phyloP scores from a whole-genome alignment of 371 early-diverging fungal genomes.

The Syncephalastrum racemosum region DNA sequence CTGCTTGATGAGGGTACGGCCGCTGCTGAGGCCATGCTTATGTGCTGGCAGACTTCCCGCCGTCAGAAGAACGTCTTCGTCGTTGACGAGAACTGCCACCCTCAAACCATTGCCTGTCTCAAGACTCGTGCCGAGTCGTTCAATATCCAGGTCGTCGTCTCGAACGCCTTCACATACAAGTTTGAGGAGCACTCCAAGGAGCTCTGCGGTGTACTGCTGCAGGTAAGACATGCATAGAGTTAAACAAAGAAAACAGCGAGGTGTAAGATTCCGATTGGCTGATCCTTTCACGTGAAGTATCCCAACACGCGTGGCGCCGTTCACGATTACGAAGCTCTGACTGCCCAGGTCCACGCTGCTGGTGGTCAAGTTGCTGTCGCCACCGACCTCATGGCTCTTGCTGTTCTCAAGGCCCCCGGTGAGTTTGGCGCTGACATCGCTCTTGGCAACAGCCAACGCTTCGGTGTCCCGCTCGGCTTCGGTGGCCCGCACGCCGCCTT shows the following conservation, averaged over 20 bases:
- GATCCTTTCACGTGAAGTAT: slow-evolving; percentile 60
- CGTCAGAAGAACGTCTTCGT: slow-evolving; percentile 84
- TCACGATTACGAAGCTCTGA: slow-evolving; percentile 75
- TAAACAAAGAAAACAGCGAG: too few species aligned
- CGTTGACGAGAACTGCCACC: slow-evolving; percentile 89
- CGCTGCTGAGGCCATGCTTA: slow-evolving; percentile 96
- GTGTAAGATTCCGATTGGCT: slow-evolving; percentile 1
- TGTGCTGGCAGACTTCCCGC: slow-evolving; percentile 75
- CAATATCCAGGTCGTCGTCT: slow-evolving; percentile 86
- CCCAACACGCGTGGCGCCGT: slow-evolving; percentile 90
- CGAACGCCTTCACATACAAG: slow-evolving; percentile 75
- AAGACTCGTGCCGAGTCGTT: slow-evolving; percentile 93
- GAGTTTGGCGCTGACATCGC: slow-evolving; percentile 97
- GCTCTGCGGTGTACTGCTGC: slow-evolving; percentile 85
- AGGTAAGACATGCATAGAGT: slow-evolving; percentile 56
- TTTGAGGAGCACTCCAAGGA: slow-evolving; percentile 73
- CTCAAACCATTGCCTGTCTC: slow-evolving; percentile 93
- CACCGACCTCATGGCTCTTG: slow-evolving; percentile 92
- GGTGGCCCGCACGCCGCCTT: slow-evolving; percentile 99
- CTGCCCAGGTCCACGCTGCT: slow-evolving; percentile 73
- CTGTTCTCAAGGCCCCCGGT: slow-evolving; percentile 89
- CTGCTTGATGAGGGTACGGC: slow-evolving; percentile 97
- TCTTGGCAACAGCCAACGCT: slow-evolving; percentile 94
- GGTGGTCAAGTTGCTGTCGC: slow-evolving; percentile 90
- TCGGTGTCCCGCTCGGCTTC: slow-evolving; percentile 97